Conservation (phyloP, 176 grass and related monocot genomes). For the Miscanthus lutarioriparius region DNA sequence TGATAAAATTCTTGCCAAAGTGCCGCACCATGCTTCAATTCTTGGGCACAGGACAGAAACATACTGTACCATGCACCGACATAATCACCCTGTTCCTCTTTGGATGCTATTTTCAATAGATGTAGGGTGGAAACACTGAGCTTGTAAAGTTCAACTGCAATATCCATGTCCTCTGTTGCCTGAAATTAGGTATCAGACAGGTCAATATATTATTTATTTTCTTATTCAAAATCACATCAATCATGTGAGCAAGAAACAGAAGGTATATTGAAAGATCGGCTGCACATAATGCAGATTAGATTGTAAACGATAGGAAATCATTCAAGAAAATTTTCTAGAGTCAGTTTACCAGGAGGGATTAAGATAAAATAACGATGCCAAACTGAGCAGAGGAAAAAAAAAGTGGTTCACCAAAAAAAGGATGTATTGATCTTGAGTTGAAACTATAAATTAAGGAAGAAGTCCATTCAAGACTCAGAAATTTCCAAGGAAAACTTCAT, state of each 20-base stretch:
- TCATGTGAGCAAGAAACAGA: not conserved
- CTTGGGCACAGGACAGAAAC: constrained; percentile 49
- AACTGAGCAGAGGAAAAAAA: not conserved
- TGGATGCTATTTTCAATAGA: constrained; percentile 49
- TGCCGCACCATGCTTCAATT: constrained; percentile 54
- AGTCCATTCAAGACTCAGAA: not conserved
- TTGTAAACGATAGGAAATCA: not conserved
- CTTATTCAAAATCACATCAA: not conserved
- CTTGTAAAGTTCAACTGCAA: constrained; percentile 57
- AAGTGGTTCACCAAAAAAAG: not conserved
- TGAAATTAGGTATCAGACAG: constrained; percentile 24
- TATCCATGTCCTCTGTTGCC: constrained; percentile 34
- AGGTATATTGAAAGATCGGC: constrained; percentile 15
- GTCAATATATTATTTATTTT: not conserved
- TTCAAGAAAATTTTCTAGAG: not conserved
- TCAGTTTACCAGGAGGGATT: not conserved
- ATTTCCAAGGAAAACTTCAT: not conserved
- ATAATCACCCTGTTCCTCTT: constrained; percentile 56
- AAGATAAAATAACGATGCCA: not conserved
- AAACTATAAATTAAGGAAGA: not conserved
- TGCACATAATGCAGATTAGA: not conserved
- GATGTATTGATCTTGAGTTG: not conserved
- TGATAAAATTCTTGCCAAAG: constrained; percentile 52
- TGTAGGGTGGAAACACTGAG: constrained; percentile 44
- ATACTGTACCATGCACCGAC: constrained; percentile 50